Evolutionary conservation across 148 eudicot genomes (phyloP).

Genomic region (Diospyros kaki): DNA sequence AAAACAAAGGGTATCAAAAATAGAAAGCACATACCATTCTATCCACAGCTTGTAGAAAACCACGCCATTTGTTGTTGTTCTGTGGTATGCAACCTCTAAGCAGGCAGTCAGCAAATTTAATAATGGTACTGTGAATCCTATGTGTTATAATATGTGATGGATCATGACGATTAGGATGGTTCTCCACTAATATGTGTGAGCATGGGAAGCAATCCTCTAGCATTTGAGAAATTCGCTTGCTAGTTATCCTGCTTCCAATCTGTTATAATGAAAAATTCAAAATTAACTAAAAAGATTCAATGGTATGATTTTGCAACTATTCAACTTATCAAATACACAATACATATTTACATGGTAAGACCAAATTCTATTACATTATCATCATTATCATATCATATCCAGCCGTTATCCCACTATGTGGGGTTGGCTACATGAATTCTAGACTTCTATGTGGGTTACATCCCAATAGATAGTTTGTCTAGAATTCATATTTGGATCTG

Average conservation of each 20-base stretch:
- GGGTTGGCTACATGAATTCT: too few species aligned
- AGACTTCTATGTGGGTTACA: too few species aligned
- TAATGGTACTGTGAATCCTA: constrained; percentile 70
- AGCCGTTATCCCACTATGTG: too few species aligned
- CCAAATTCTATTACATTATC: neutral
- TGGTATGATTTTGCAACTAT: too few species aligned
- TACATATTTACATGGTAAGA: neutral
- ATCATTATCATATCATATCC: too few species aligned
- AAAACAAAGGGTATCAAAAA: too few species aligned
- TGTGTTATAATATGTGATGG: constrained; percentile 89
- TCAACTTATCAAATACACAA: too few species aligned
- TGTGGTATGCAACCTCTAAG: constrained; percentile 32
- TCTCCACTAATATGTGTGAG: constrained; percentile 70
- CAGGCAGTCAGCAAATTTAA: constrained; percentile 57
- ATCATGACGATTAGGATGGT: constrained; percentile 90
- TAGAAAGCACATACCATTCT: constrained; percentile 42
- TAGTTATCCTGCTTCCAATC: constrained; percentile 87
- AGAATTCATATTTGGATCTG: too few species aligned
- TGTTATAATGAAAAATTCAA: constrained; percentile 26
- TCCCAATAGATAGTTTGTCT: too few species aligned
- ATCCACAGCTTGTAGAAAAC: constrained; percentile 50
- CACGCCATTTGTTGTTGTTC: constrained; percentile 47
- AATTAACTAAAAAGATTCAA: constrained; percentile 12
- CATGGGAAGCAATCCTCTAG: constrained; percentile 64
- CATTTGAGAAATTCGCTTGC: constrained; percentile 74